phyloP scores from a whole-genome alignment of 768 basidiomycete species.

The Psilocybe tampanensis region DNA sequence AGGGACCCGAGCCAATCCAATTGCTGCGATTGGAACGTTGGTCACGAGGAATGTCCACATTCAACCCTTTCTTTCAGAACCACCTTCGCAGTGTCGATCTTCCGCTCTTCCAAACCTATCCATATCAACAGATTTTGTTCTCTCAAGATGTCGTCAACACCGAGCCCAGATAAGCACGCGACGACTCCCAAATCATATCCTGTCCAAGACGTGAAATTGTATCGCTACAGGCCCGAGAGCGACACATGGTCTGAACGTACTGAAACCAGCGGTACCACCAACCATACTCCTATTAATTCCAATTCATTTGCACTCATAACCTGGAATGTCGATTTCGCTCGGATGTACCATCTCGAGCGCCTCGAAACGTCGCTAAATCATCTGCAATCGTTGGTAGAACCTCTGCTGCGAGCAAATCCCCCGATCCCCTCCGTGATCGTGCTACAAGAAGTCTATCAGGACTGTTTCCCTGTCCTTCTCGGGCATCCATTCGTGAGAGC shows the following conservation, averaged over 20 bases:
- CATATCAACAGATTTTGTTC: too few relatives aligned
- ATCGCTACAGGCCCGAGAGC: not conserved
- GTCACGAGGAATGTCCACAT: too few relatives aligned
- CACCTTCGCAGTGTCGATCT: too few relatives aligned
- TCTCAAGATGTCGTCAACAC: too few relatives aligned
- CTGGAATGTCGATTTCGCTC: conserved; percentile 21
- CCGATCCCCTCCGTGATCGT: conserved; percentile 10
- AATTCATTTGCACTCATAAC: conserved; percentile 10
- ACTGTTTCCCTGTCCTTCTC: conserved; percentile 8
- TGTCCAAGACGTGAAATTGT: not conserved
- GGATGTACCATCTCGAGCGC: not conserved
- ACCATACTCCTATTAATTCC: not conserved
- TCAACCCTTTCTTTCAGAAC: too few relatives aligned
- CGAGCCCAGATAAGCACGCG: too few relatives aligned
- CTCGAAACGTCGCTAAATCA: conserved; percentile 10
- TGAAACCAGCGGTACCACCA: not conserved
- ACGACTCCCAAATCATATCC: too few relatives aligned
- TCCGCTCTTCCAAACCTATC: too few relatives aligned
- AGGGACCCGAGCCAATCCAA: too few relatives aligned
- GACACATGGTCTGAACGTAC: not conserved
- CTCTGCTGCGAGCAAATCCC: not conserved
- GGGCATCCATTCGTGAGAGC: conserved; percentile 10
- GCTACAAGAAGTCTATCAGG: conserved; percentile 14
- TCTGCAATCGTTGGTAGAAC: conserved; percentile 1
- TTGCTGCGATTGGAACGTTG: too few relatives aligned